These are phyloP conservation scores for Ogataea dorogensis DNA, from an alignment of 805 yeast species.

Conservation along the genomic window DNA sequence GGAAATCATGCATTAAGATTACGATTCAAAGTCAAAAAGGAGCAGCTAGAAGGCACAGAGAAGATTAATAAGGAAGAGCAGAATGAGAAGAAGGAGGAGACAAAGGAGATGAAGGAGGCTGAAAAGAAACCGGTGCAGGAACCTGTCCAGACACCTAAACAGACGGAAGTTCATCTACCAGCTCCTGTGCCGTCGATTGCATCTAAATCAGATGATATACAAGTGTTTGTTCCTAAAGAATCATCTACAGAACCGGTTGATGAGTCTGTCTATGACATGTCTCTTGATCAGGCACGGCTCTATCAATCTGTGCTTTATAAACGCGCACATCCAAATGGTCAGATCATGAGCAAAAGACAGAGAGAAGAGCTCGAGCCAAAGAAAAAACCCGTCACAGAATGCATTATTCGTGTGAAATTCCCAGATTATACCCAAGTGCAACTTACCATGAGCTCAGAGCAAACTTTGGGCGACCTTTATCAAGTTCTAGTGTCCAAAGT, in stretches of 20 bases:
- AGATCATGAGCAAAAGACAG: conserved; percentile 32
- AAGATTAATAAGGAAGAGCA: neutral
- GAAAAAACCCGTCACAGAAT: conserved; percentile 32
- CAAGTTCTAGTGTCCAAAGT: conserved; percentile 26
- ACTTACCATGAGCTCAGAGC: conserved; percentile 45
- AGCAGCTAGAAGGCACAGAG: neutral
- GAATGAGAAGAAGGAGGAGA: neutral
- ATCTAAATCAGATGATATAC: conserved; percentile 3
- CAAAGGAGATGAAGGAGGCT: neutral
- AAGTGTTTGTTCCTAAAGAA: conserved; percentile 2
- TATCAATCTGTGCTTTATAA: conserved; percentile 50
- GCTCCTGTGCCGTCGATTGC: too few species aligned
- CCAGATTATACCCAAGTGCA: conserved; percentile 58
- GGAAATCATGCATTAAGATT: conserved; percentile 32
- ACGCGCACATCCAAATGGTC: conserved; percentile 36
- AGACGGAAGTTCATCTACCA: neutral
- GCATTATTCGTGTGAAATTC: conserved; percentile 50
- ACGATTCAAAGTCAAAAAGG: conserved; percentile 17
- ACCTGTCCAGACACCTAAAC: neutral
- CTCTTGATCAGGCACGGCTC: conserved; percentile 49
- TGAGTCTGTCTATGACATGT: conserved; percentile 44
- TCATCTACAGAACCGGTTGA: conserved; percentile 19
- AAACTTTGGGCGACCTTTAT: conserved; percentile 34
- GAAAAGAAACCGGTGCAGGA: neutral
- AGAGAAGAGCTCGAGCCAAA: conserved; percentile 33